Base-by-base conservation (phyloP, 2,329 filamentous ascomycete species). In the Talaromyces sp. region DNA sequence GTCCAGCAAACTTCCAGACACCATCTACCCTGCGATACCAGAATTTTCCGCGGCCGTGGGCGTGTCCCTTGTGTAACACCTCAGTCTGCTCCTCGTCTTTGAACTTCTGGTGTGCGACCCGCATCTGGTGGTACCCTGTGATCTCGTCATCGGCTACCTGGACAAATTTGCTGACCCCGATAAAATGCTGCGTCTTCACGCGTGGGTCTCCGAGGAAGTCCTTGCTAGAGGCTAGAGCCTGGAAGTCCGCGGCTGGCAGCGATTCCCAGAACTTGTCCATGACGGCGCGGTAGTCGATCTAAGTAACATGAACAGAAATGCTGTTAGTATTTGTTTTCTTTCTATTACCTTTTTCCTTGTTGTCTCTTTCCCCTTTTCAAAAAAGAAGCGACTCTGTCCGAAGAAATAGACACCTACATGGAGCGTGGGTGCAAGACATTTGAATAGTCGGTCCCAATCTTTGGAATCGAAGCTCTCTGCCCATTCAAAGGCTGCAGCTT, bases 31-130 rank as follows among this genome's bases (percentile, higher is more conserved):
- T 72, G 65, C 65, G 68, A 64, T 71, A 72, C 67, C 65, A 69
- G 50, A 67, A 65, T 50, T 65, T 65, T 55, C 66, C 67, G 31
- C 58, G 65, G 47, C 65, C 65, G 56, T 86, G 83, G 23, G 81
- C 83, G 68, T 86, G 84, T 64, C 84, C 84, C 77, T 85, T 85
- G 72, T 83, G 77, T 52, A 75, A 74, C 36, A 86, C 81, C 28
- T 74, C 68, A 40, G 70, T 67, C 59, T 79, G 69, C 52, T 73
- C 77, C 28, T 70, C 74, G 67, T 83, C 82, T 1, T 76, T 80
- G 75, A 85, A 86, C 59, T 81, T 76, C 75, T 86, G 83, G 70
- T 87, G 84, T 10, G 84, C 83, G 47, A 85, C 84, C 34, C 84
- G 68, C 56, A 72, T 65, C 44, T 72, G 69, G 51, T 72, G 69